Percentiles rank a stretch among this genome's conserved stretches.
Conservation (phyloP, 768 basidiomycete genomes). For the Amanita phalloides region DNA sequence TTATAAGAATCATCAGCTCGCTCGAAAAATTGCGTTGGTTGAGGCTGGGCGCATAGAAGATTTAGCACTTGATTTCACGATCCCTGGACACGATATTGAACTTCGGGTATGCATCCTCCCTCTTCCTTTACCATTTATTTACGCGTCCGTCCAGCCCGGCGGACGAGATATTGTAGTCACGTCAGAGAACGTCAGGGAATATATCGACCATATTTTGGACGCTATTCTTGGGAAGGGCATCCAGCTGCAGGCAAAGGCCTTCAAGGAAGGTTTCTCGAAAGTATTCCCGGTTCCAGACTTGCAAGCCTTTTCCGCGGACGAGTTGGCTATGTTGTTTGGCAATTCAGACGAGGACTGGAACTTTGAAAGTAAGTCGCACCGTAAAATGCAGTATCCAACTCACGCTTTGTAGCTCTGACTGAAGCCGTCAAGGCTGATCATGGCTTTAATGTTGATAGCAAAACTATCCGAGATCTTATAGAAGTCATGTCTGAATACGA, state of each 20-base stretch:
- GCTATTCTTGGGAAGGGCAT: constrained; percentile 79
- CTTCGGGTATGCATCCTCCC: constrained; percentile 46
- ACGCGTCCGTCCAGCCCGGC: constrained; percentile 39
- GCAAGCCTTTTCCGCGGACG: constrained; percentile 87
- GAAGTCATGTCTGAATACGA: constrained; percentile 84
- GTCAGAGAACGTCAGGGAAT: constrained; percentile 80
- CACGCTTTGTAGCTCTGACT: constrained; percentile 49
- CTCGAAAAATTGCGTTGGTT: constrained; percentile 45
- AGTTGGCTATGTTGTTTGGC: constrained; percentile 92
- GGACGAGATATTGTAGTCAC: constrained; percentile 79
- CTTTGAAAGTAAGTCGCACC: constrained; percentile 59
- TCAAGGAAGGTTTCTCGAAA: constrained; percentile 91
- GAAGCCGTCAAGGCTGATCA: constrained; percentile 96
- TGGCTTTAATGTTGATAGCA: constrained; percentile 93
- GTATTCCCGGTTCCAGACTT: constrained; percentile 92
- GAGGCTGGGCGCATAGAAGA: constrained; percentile 71
- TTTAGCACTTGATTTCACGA: constrained; percentile 89
- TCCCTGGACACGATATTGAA: constrained; percentile 93
- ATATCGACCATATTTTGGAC: constrained; percentile 79
- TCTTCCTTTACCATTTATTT: neutral
- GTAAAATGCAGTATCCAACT: constrained; percentile 8
- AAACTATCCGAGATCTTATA: constrained; percentile 78
- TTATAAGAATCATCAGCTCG: constrained; percentile 24
- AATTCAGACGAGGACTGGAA: constrained; percentile 98
- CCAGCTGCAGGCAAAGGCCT: constrained; percentile 73